Evolutionary conservation across 345 rosid species (phyloP), one percentile per base, ranked within the genome.

Genomic region (Fremontodendron californicum): DNA sequence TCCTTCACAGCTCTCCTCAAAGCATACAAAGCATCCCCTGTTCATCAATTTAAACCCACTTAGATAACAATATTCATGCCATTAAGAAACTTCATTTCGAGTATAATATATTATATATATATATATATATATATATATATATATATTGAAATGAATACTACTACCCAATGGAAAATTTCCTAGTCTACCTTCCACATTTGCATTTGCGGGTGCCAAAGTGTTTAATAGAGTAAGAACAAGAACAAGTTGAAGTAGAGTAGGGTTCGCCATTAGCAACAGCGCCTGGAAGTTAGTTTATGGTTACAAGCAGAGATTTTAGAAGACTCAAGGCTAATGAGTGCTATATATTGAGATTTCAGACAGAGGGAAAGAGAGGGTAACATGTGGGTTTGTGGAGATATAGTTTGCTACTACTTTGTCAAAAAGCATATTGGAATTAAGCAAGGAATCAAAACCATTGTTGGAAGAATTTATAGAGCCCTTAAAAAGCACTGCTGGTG

Each of bases 1-100:
- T 91, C 95, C 78, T 85, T 83, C 75, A 91, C 93, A 42, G 86
- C 87, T 80, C 86, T 84, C 71, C 93, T 86, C 85, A 91, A 25
- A 23, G 93, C 90, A 23, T 83, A 88, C 79, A 91, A 78, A 73
- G 91, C 95, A 77, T 89, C 94, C 60, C 94, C 94, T 90, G 86
- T 54, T 70, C 82, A 80, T 9, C 16, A 9, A 19, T 69, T 66
- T 31, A 25, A 3, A 31, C 21, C 31, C 21, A n/a, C n/a, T n/a
- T 1, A 33, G 35, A 33, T 33, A 33, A 49, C 3, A 11, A 21
- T 31, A 21, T 23, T 3, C 15, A 55, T 9, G 61, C 18, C 7
- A 25, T 3, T 57, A 12, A 29, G 0, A 15, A 13, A 31, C 40
- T 31, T 37, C n/a, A 29, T 5, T 57, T 33, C 9, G 58, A 54